Evolutionary conservation across 345 rosid species (phyloP), one percentile per base, ranked within the genome.

Genomic region (Gossypium thurberi): DNA sequence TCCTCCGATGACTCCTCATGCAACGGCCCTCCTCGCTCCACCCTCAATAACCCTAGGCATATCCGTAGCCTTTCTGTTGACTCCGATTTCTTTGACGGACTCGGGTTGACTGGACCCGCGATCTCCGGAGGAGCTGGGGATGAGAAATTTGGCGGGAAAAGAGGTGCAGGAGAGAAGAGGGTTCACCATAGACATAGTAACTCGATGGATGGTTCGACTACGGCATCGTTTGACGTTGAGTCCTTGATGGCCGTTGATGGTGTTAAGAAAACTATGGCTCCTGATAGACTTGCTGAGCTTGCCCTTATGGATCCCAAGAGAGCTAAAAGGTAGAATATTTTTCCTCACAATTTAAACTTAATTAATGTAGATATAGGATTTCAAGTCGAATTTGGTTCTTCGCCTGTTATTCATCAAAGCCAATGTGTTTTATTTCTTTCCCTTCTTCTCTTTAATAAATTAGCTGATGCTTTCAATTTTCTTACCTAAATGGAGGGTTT

Each of bases 281-380:
- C 90, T 76, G 97, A 92, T 14, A 88, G 83, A 74, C 85, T 94
- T 26, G 93, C 97, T 40, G 98, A 94, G 78, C 92, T 94, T 40
- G 86, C 97, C 65, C 83, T 90, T 76, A 87, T 94, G 66, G 98
- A 94, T 86, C 98, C 98, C 73, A 92, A 88, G 79, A 83, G 98
- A 83, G 98, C 98, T 74, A 94, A 92, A 85, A 84, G 98, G 98
- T 94, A 48, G 33, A 64, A 1, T 14, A 15, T 60, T 60, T 26
- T 58, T 58, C 25, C 33, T 13, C 37, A 1, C 37, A 23, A 46
- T 9, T 63, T 33, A 17, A 0, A 62, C 23, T 37, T 8, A 62
- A 33, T 37, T 33, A 61, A 28, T 44, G 2, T 33, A 1, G 7
- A 33, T 33, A 5, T 33, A 33, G 40, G 40, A 33, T 8, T 15